A percentile compares a stretch with the other conserved stretches of the same genome.
Evolutionary conservation across 2,329 filamentous ascomycete species (phyloP).

Genomic region (Ophiocordyceps australis): DNA sequence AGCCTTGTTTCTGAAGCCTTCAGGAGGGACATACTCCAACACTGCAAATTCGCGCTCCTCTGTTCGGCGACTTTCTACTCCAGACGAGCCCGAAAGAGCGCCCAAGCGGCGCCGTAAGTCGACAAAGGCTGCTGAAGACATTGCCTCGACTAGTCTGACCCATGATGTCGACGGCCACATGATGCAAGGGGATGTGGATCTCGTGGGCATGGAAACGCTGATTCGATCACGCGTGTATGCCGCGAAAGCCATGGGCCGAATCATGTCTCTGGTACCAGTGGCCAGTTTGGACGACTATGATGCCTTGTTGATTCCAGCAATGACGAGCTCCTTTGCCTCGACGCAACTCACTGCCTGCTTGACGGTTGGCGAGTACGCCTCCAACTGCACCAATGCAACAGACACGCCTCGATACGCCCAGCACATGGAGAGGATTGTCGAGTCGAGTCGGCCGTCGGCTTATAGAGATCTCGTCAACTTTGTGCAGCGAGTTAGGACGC

Average conservation of each 20-base stretch:
- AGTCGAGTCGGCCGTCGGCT: slow-evolving; percentile 60
- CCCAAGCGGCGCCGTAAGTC: slow-evolving; percentile 68
- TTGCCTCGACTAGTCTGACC: slow-evolving; percentile 40
- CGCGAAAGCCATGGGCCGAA: slow-evolving; percentile 67
- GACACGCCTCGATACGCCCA: slow-evolving; percentile 33
- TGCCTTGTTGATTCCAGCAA: slow-evolving; percentile 41
- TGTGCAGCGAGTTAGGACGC: slow-evolving; percentile 73
- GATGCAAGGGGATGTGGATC: slow-evolving; percentile 90
- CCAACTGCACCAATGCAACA: slow-evolving; percentile 27
- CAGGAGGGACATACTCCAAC: slow-evolving; percentile 61
- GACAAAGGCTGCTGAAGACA: slow-evolving; percentile 55
- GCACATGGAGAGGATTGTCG: slow-evolving; percentile 57
- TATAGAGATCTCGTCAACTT: slow-evolving; percentile 87
- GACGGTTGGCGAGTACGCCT: slow-evolving; percentile 77
- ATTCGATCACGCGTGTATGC: slow-evolving; percentile 80
- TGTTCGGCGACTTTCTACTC: slow-evolving; percentile 28
- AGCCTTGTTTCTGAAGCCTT: slow-evolving; percentile 79
- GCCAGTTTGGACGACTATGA: slow-evolving; percentile 45
- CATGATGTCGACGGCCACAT: slow-evolving; percentile 97
- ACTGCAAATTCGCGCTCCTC: slow-evolving; percentile 23
- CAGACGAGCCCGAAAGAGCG: slow-evolving; percentile 39
- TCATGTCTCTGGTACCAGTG: slow-evolving; percentile 62
- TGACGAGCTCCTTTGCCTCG: slow-evolving; percentile 61
- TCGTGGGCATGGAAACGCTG: slow-evolving; percentile 78
- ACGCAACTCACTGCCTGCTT: slow-evolving; percentile 73